A percentile compares a stretch with the other conserved stretches of the same genome.
phyloP scores from a whole-genome alignment of 352 stramenopile species.

The Phytopythium aichiense region DNA sequence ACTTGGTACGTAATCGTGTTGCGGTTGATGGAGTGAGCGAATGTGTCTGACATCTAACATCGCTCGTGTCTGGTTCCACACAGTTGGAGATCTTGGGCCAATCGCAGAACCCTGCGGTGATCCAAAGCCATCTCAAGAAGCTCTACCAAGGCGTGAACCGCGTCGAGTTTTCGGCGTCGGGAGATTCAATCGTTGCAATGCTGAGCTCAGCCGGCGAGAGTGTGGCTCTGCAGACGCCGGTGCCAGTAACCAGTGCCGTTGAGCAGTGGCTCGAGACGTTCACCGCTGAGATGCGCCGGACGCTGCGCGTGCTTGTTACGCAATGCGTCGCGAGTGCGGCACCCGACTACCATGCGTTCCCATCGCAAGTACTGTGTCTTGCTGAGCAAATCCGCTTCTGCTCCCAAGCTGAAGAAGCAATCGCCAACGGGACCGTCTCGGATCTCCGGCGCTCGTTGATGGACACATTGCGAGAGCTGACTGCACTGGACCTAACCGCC shows the following conservation, averaged over 20 bases:
- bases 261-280: constrained; percentile 94
- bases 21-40: neutral
- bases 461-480: constrained; percentile 70
- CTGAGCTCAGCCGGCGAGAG: constrained; percentile 77
- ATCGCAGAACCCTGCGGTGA: constrained; percentile 89
- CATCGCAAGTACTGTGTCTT: constrained; percentile 90
- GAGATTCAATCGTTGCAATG: constrained; percentile 88
- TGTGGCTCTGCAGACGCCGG: constrained; percentile 75
- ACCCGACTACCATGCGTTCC: constrained; percentile 87
- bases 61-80: neutral
- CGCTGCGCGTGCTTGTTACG: constrained; percentile 71
- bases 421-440: constrained; percentile 62
- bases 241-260: constrained; percentile 87
- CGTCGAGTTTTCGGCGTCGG: constrained; percentile 86
- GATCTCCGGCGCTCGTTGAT: constrained; percentile 67
- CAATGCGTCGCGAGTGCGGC: constrained; percentile 75
- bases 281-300: constrained; percentile 89
- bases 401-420: constrained; percentile 77
- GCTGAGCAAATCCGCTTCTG: constrained; percentile 93
- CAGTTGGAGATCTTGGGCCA: constrained; percentile 93
- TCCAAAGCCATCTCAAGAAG: constrained; percentile 96
- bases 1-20: constrained; percentile 39
- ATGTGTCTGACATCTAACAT: neutral
- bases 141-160: constrained; percentile 93
- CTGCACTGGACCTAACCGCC: constrained; percentile 80